phyloP scores from a whole-genome alignment of 1,139 yeast genomes.

The Kurtzmaniella quercitrusa region DNA sequence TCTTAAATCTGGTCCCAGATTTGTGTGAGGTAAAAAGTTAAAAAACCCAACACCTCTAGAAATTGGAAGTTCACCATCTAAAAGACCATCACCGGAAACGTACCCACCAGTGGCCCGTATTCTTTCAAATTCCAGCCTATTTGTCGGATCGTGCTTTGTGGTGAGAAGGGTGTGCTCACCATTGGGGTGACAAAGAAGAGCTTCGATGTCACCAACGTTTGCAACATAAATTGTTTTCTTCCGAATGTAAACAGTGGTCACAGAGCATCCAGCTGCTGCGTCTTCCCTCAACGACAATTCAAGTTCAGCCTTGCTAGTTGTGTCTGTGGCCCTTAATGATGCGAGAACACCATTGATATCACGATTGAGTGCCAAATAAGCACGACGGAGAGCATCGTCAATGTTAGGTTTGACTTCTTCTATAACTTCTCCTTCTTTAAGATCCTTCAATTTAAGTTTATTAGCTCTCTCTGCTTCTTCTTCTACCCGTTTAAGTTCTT shows the following conservation, averaged over 20 bases:
- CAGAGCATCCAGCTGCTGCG: constrained; percentile 79
- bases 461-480: not conserved
- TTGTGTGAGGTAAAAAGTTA: constrained; percentile 81
- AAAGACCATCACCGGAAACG: constrained; percentile 78
- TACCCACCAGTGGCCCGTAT: constrained; percentile 90
- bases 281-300: constrained; percentile 53
- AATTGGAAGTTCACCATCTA: constrained; percentile 78
- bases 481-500: constrained; percentile 44
- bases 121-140: constrained; percentile 74
- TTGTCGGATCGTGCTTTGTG: constrained; percentile 80
- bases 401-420: constrained; percentile 44
- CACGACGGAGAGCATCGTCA: constrained; percentile 67
- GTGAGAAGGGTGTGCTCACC: constrained; percentile 78
- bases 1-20: constrained; percentile 79
- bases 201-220: constrained; percentile 88
- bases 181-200: constrained; percentile 70
- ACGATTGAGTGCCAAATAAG: constrained; percentile 76
- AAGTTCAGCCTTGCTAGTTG: constrained; percentile 37
- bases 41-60: constrained; percentile 93
- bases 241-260: constrained; percentile 73
- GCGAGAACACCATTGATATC: constrained; percentile 49
- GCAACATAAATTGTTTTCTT: constrained; percentile 75
- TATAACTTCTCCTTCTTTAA: constrained; percentile 64
- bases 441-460: constrained; percentile 30
- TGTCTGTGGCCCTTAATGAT: constrained; percentile 2